A percentile compares a stretch with the other conserved stretches of the same genome.
Conservation (phyloP, 805 yeast species). For the Metschnikowia rubicola region DNA sequence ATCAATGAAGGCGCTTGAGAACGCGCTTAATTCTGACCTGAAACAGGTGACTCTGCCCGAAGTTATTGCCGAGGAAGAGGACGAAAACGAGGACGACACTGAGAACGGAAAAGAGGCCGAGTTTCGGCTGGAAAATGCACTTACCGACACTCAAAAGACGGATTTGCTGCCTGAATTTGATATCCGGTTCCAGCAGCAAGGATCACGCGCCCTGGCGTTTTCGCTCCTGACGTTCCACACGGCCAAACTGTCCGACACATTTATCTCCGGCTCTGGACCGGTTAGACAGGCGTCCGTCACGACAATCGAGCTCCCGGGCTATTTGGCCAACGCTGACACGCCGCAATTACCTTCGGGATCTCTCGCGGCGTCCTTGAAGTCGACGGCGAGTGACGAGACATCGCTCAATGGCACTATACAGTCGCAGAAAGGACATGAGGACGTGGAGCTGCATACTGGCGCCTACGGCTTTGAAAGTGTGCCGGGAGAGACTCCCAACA, state of each 20-base stretch:
- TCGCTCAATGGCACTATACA: no score
- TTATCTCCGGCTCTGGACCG: not conserved
- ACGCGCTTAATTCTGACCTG: conserved; percentile 22
- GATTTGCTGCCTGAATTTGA: not conserved
- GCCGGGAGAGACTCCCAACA: no score
- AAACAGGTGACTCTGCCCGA: conserved; percentile 7
- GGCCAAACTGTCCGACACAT: conserved; percentile 21
- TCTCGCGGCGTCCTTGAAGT: conserved; percentile 1
- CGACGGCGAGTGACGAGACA: not conserved
- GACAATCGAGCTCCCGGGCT: not conserved
- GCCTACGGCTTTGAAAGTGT: no score
- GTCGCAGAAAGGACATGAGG: no score
- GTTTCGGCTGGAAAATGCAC: not conserved
- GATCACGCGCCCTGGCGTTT: conserved; percentile 7
- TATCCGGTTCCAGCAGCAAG: not conserved
- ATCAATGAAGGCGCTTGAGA: conserved; percentile 40
- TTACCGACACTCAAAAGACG: no score
- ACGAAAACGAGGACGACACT: conserved; percentile 5
- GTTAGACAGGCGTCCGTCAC: conserved; percentile 1
- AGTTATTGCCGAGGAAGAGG: conserved; percentile 16
- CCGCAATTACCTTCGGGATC: conserved; percentile 13
- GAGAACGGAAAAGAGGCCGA: not conserved
- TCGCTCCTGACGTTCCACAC: conserved; percentile 30
- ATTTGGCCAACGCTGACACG: not conserved
- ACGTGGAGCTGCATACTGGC: no score